These are phyloP conservation scores for Linnemannia schmuckeri DNA, from an alignment of 192 early-diverging fungal genomes.

Conservation along the genomic window DNA sequence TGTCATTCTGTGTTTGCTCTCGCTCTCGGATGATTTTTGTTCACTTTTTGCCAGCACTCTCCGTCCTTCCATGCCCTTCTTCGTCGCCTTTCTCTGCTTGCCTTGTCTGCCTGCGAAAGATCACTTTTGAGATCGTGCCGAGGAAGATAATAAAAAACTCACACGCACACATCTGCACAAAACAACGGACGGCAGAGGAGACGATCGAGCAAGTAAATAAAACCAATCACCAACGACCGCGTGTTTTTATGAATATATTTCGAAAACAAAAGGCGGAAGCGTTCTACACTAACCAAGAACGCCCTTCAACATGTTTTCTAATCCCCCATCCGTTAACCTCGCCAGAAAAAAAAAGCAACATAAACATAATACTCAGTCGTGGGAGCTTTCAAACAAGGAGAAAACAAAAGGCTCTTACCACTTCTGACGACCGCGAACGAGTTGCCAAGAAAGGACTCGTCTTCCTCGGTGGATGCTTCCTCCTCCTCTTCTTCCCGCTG, in stretches of 20 bases:
- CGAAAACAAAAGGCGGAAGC: neutral
- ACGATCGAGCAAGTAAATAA: neutral
- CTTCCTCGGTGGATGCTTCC: conserved; percentile 53
- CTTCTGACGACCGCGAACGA: conserved; percentile 30
- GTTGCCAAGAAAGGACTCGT: conserved; percentile 42
- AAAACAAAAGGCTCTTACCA: conserved; percentile 11
- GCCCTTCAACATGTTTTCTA: neutral
- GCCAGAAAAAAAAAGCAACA: neutral
- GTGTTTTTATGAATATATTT: neutral
- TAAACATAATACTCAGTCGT: neutral
- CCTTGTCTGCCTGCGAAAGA: neutral
- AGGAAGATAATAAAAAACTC: neutral
- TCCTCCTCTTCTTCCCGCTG: conserved; percentile 51
- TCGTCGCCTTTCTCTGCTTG: neutral
- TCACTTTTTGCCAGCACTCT: neutral
- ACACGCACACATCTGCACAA: neutral
- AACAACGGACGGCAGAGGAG: neutral
- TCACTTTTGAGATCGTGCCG: neutral
- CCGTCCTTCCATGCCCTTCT: neutral
- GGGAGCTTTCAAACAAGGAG: neutral
- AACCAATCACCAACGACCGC: neutral
- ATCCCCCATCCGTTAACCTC: neutral
- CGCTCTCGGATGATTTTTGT: conserved; percentile 21
- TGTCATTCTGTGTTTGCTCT: neutral
- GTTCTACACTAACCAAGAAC: neutral